Conservation (phyloP, 768 basidiomycete species). For the Termitomyces sp. region DNA sequence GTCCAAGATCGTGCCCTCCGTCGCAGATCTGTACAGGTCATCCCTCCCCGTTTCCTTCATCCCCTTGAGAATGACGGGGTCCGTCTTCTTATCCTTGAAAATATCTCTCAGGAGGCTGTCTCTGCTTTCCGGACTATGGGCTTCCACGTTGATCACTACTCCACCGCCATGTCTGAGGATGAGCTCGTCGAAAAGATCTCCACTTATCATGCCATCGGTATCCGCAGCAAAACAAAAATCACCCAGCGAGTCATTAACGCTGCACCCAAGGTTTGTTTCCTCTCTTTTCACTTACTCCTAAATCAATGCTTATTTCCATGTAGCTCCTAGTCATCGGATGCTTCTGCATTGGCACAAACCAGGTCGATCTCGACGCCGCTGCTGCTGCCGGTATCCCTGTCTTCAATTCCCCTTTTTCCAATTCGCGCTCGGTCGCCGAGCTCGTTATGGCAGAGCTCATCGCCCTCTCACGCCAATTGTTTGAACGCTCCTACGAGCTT, state of each 20-base stretch:
- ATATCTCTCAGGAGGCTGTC: constrained; percentile 91
- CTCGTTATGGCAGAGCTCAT: constrained; percentile 94
- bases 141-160: constrained; percentile 87
- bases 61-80: constrained; percentile 81
- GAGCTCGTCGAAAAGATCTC: constrained; percentile 85
- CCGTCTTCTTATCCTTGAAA: constrained; percentile 85
- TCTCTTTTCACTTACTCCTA: not conserved
- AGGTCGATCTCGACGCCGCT: constrained; percentile 86
- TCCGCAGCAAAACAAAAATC: constrained; percentile 97
- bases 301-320: not conserved
- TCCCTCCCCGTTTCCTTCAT: constrained; percentile 65
- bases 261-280: constrained; percentile 66
- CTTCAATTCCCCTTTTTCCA: constrained; percentile 99
- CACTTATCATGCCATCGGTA: constrained; percentile 91
- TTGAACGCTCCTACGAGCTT: constrained; percentile 86
- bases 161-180: constrained; percentile 86
- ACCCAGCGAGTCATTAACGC: constrained; percentile 87
- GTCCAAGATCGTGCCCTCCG: constrained; percentile 41
- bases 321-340: constrained; percentile 96
- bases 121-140: constrained; percentile 74
- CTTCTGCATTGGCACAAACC: constrained; percentile 99
- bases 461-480: constrained; percentile 90
- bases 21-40: constrained; percentile 31
- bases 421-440: constrained; percentile 98
- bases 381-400: constrained; percentile 90